phyloP scores from a whole-genome alignment of 2,329 filamentous ascomycete species.

The Metarhizium anisopliae region DNA sequence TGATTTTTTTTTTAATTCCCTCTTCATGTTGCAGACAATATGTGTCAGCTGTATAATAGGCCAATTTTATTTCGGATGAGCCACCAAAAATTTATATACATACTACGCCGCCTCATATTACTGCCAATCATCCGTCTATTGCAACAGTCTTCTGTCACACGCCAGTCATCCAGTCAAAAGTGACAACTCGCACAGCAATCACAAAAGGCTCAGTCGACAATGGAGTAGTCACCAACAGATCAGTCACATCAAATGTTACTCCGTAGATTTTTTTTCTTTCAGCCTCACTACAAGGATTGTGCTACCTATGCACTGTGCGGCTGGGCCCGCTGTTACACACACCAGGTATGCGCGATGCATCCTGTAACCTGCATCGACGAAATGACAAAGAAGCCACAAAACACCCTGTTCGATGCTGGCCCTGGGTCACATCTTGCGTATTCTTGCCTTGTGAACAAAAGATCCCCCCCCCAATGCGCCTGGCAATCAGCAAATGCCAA shows the following conservation, averaged over 20 bases:
- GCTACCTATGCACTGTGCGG: conserved; percentile 1
- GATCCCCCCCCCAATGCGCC: background rate
- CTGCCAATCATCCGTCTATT: background rate
- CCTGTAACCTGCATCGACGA: conserved; percentile 3
- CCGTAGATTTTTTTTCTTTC: background rate
- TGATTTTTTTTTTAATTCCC: no score
- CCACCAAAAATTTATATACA: no score
- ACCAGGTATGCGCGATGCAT: conserved; percentile 5
- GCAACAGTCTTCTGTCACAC: background rate
- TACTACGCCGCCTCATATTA: no score
- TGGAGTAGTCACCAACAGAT: background rate
- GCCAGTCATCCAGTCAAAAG: background rate
- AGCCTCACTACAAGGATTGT: background rate
- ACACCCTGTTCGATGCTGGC: background rate
- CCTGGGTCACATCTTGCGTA: background rate
- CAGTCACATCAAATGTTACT: background rate
- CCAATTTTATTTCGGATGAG: no score
- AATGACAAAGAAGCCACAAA: conserved; percentile 1
- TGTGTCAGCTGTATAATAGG: background rate
- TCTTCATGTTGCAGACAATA: background rate
- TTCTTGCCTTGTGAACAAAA: background rate
- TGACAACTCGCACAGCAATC: background rate
- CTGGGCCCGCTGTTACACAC: conserved; percentile 2
- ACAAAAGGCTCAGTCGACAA: background rate
- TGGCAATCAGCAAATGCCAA: background rate